Conservation (phyloP, 1,284 basidiomycete genomes). For the Ganoderma multipileum region DNA sequence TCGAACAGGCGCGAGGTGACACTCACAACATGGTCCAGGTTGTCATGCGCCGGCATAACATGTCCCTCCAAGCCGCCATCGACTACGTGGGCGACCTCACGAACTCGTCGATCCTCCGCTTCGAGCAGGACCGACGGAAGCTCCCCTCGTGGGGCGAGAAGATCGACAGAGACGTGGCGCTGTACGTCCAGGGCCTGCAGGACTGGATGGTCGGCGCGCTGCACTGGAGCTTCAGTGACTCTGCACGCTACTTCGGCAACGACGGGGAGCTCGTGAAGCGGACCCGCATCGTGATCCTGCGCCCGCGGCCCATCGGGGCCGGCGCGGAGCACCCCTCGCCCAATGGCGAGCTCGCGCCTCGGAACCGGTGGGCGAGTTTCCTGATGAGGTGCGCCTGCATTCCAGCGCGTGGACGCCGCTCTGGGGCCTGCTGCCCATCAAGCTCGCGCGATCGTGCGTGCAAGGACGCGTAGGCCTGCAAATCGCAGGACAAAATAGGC, state of each 20-base stretch:
- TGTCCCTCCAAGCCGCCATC: constrained; percentile 38
- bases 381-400: constrained; percentile 12
- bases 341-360: constrained; percentile 2
- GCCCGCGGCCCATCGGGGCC: constrained; percentile 25
- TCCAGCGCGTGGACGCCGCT: constrained; percentile 7
- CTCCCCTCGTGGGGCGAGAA: constrained; percentile 41
- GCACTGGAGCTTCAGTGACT: constrained; percentile 42
- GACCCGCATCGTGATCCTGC: constrained; percentile 37
- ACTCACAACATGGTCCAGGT: constrained; percentile 41
- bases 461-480: constrained; percentile 2
- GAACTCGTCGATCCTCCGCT: constrained; percentile 35
- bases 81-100: constrained; percentile 40
- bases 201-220: constrained; percentile 43
- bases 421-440: neutral
- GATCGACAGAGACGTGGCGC: constrained; percentile 39
- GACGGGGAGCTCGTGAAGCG: constrained; percentile 38
- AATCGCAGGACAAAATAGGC: neutral
- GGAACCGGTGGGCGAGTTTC: constrained; percentile 7
- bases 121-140: constrained; percentile 31
- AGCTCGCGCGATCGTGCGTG: constrained; percentile 1
- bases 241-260: constrained; percentile 41
- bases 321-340: neutral
- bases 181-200: constrained; percentile 39
- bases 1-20: constrained; percentile 42
- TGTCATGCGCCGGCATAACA: constrained; percentile 35